Evolutionary conservation across 2,329 filamentous ascomycete genomes (phyloP).

Genomic region (Neocucurbitaria cava): DNA sequence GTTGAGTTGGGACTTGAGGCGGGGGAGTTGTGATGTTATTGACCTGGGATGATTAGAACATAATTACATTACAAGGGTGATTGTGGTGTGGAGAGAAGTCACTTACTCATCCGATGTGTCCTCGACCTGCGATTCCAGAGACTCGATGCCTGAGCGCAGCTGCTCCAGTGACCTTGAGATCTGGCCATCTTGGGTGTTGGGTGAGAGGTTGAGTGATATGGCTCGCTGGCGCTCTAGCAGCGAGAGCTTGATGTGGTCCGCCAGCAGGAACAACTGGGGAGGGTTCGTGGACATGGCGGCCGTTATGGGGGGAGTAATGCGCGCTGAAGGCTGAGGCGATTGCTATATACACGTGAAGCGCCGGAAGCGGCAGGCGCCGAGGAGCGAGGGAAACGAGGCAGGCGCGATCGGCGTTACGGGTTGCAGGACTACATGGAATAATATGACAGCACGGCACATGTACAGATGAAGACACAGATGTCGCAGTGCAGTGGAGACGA

Average conservation of each 20-base stretch:
- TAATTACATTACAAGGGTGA: neutral
- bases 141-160: conserved; percentile 78
- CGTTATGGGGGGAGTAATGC: conserved; percentile 5
- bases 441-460: neutral
- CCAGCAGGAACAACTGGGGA: conserved; percentile 85
- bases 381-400: neutral
- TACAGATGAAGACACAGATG: neutral
- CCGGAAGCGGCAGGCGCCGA: conserved; percentile 9
- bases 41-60: conserved; percentile 25
- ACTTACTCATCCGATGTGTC: conserved; percentile 63
- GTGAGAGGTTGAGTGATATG: conserved; percentile 77
- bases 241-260: conserved; percentile 96
- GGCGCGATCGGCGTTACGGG: neutral
- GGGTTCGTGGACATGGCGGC: conserved; percentile 55
- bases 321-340: conserved; percentile 2
- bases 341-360: conserved; percentile 3
- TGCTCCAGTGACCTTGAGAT: conserved; percentile 89
- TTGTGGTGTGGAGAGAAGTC: neutral
- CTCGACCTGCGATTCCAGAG: conserved; percentile 69
- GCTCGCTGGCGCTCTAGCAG: conserved; percentile 90
- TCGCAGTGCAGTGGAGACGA: conserved; percentile 10
- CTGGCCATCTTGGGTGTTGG: conserved; percentile 83
- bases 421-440: neutral
- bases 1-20: conserved; percentile 75
- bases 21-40: conserved; percentile 64